phyloP scores from a whole-genome alignment of 2,329 filamentous ascomycete genomes.

The Phyllosticta paracitricarpa region DNA sequence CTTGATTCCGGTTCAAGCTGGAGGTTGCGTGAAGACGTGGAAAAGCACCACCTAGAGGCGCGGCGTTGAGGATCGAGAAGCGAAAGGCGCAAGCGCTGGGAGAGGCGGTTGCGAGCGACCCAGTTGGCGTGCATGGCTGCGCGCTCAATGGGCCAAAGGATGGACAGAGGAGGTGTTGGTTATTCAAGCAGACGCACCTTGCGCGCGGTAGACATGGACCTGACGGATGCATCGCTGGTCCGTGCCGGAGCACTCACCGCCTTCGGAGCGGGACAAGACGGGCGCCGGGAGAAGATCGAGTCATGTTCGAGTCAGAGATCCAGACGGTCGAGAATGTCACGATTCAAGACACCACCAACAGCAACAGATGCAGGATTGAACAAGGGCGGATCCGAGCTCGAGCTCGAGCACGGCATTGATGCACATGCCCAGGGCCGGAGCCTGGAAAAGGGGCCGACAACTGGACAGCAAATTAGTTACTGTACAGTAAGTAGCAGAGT shows the following conservation, averaged over 20 bases:
- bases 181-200: neutral
- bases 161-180: neutral
- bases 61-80: neutral
- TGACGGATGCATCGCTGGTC: too few species aligned
- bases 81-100: neutral
- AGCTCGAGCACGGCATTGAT: neutral
- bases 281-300: too few species aligned
- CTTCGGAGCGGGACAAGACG: too few species aligned
- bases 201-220: too few species aligned
- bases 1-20: neutral
- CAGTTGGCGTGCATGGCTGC: neutral
- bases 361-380: too few species aligned
- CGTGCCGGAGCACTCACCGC: too few species aligned
- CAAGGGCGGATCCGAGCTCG: neutral
- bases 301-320: too few species aligned
- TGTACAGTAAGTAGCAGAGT: neutral
- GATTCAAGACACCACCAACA: too few species aligned
- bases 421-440: neutral
- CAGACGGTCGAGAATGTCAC: too few species aligned
- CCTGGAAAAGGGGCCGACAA: neutral
- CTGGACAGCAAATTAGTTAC: too few species aligned
- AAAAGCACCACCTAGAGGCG: neutral
- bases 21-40: neutral
- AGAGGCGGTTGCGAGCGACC: neutral
- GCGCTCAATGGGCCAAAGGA: neutral